Evolutionary conservation across 805 yeast species (phyloP).

Genomic region (Sugiyamaella chiloensis): DNA sequence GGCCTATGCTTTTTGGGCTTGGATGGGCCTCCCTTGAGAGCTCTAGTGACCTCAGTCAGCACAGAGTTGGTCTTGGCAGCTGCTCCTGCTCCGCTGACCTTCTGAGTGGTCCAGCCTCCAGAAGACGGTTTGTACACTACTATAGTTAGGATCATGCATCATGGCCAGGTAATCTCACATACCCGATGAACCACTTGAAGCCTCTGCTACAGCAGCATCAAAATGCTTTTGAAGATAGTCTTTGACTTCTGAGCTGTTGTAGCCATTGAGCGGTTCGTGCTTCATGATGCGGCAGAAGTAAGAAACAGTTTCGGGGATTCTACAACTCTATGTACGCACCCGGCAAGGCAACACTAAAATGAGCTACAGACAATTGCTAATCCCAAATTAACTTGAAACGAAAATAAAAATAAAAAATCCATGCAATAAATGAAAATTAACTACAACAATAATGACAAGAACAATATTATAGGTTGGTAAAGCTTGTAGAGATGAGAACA

Average conservation of each 20-base stretch:
- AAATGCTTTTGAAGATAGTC: slow-evolving; percentile 16
- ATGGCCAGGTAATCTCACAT: neutral
- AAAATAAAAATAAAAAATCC: too few relatives aligned
- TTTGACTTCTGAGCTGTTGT: slow-evolving; percentile 18
- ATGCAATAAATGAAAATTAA: too few relatives aligned
- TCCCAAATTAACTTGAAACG: too few relatives aligned
- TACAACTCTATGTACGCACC: too few relatives aligned
- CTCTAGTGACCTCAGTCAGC: slow-evolving; percentile 12
- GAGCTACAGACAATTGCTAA: too few relatives aligned
- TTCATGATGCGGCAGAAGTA: neutral
- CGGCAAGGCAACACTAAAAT: too few relatives aligned
- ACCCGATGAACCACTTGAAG: slow-evolving; percentile 1
- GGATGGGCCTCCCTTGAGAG: slow-evolving; percentile 5
- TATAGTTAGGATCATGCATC: neutral
- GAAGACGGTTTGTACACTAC: slow-evolving; percentile 21
- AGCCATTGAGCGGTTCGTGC: slow-evolving; percentile 20
- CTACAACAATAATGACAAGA: too few relatives aligned
- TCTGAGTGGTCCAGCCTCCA: slow-evolving; percentile 24
- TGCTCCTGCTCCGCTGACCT: slow-evolving; percentile 6
- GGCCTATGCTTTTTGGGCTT: slow-evolving; percentile 5
- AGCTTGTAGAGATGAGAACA: too few relatives aligned
- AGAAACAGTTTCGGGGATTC: too few relatives aligned
- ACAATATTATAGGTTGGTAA: too few relatives aligned
- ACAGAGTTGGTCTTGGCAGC: slow-evolving; percentile 13
- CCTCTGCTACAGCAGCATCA: slow-evolving; percentile 17